Conservation (phyloP, 495 filamentous ascomycete species). For the Aspergillus sparsus region DNA sequence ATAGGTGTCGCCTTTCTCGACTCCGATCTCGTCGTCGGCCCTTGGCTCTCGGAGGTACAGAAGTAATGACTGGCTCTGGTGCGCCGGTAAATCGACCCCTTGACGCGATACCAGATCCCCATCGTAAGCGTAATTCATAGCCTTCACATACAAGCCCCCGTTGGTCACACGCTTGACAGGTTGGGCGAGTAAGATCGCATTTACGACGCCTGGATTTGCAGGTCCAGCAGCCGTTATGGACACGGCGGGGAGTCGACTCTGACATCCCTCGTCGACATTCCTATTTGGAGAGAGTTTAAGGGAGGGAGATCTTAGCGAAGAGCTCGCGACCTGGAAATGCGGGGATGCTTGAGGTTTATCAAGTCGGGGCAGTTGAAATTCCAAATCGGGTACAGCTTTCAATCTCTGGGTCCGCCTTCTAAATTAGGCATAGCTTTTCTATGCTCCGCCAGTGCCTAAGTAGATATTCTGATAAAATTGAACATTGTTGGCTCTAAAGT, state of each 20-base stretch:
- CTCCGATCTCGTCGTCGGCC: slow-evolving; percentile 36
- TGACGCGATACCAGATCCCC: slow-evolving; percentile 41
- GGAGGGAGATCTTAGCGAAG: not conserved
- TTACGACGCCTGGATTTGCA: slow-evolving; percentile 38
- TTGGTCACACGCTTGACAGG: slow-evolving; percentile 30
- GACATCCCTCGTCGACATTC: slow-evolving; percentile 36
- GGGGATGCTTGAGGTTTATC: slow-evolving; percentile 3
- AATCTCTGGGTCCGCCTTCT: not conserved
- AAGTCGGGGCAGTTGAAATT: not conserved
- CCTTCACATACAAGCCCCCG: slow-evolving; percentile 37
- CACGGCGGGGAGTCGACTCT: slow-evolving; percentile 21
- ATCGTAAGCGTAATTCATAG: slow-evolving; percentile 39
- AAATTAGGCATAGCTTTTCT: not conserved
- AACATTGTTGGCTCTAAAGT: no score
- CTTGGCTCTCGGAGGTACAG: slow-evolving; percentile 27
- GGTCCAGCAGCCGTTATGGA: slow-evolving; percentile 40
- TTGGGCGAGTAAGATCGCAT: slow-evolving; percentile 35
- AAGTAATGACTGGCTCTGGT: slow-evolving; percentile 33
- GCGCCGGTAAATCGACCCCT: slow-evolving; percentile 39
- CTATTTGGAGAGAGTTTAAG: slow-evolving; percentile 15
- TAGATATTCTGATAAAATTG: no score
- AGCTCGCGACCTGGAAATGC: not conserved
- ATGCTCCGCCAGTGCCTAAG: not conserved
- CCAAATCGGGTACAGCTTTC: not conserved
- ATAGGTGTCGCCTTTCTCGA: slow-evolving; percentile 23